Percentiles rank a stretch among this genome's conserved stretches.
Evolutionary conservation across 306 rosid species (phyloP).

Genomic region (Rosa rugosa): DNA sequence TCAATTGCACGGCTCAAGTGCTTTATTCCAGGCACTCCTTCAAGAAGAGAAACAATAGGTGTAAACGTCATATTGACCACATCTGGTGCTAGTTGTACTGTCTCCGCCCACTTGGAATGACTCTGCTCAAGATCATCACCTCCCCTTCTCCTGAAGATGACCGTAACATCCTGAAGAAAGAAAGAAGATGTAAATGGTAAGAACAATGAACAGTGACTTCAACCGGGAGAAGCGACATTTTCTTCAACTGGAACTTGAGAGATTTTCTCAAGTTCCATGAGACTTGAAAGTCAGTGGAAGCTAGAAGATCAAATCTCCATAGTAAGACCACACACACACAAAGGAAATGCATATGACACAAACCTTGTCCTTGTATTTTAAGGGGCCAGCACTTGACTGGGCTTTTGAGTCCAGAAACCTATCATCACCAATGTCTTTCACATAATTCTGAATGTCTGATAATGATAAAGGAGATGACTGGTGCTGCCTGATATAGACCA

Average conservation of each 20-base stretch:
- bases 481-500: slow-evolving; percentile 92
- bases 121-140: slow-evolving; percentile 99
- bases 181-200: slow-evolving; percentile 8
- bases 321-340: background rate
- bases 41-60: slow-evolving; percentile 87
- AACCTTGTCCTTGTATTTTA: slow-evolving; percentile 97
- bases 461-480: slow-evolving; percentile 75
- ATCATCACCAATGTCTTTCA: slow-evolving; percentile 78
- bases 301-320: background rate
- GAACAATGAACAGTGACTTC: slow-evolving; percentile 19
- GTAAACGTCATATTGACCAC: slow-evolving; percentile 94
- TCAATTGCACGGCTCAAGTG: slow-evolving; percentile 89
- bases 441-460: slow-evolving; percentile 69
- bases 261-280: background rate
- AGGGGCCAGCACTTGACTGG: slow-evolving; percentile 55
- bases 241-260: background rate
- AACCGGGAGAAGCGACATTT: background rate
- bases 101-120: slow-evolving; percentile 87
- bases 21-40: slow-evolving; percentile 78
- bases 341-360: slow-evolving; percentile 27
- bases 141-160: slow-evolving; percentile 96
- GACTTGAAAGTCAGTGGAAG: background rate
- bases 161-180: slow-evolving; percentile 86
- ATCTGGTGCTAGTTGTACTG: slow-evolving; percentile 82
- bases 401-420: slow-evolving; percentile 64